A percentile compares a stretch with the other conserved stretches of the same genome.
These are phyloP conservation scores for Saturnispora gosingensis DNA, from an alignment of 805 yeast species.

Conservation along the genomic window DNA sequence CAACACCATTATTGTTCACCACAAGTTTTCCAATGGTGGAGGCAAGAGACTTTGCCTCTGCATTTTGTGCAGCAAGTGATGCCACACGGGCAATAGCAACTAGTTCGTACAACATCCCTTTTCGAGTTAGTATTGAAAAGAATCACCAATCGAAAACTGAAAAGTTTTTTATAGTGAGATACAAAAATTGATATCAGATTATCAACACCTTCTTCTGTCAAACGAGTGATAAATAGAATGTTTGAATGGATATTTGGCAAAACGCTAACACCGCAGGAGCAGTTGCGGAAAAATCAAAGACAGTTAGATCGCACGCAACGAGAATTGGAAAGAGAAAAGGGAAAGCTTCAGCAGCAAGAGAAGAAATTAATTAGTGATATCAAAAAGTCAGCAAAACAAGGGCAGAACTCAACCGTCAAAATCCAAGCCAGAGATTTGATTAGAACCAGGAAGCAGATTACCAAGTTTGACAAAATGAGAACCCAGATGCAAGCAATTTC, in stretches of 20 bases:
- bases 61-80: constrained; percentile 41
- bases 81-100: constrained; percentile 81
- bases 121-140: neutral
- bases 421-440: constrained; percentile 94
- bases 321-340: constrained; percentile 81
- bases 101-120: constrained; percentile 74
- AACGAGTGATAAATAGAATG: constrained; percentile 20
- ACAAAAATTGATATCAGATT: neutral
- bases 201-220: neutral
- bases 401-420: constrained; percentile 82
- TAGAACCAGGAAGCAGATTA: constrained; percentile 73
- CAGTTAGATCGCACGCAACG: constrained; percentile 92
- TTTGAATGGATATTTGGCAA: constrained; percentile 96
- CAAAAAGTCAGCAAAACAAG: constrained; percentile 83
- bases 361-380: constrained; percentile 79
- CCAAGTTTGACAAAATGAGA: constrained; percentile 86
- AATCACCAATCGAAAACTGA: neutral
- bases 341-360: constrained; percentile 83
- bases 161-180: neutral
- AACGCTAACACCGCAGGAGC: constrained; percentile 87
- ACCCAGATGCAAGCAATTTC: constrained; percentile 94
- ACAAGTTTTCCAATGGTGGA: constrained; percentile 72
- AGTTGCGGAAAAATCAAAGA: constrained; percentile 89
- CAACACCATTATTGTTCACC: constrained; percentile 87
- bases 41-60: constrained; percentile 52